These are phyloP conservation scores for Pseudocohnilembus persalinus DNA, from an alignment of 169 alveolate species.

Conservation along the genomic window DNA sequence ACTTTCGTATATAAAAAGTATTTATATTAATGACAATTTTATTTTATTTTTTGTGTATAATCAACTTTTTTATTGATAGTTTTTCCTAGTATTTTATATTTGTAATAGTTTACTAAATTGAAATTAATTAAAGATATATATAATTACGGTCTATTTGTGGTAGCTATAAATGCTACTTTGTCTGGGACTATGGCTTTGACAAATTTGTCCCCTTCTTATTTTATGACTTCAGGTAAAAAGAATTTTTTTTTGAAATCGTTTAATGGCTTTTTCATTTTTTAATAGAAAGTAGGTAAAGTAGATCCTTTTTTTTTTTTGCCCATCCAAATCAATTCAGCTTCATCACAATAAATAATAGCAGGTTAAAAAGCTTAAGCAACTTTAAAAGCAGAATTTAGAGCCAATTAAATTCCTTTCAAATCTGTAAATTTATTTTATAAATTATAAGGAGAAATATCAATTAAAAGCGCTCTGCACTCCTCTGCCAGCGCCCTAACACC, in stretches of 20 bases:
- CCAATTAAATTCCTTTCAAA: conserved; percentile 60
- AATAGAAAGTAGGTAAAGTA: conserved; percentile 52
- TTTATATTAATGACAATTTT: neutral
- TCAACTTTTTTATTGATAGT: too few relatives aligned
- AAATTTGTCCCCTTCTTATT: neutral
- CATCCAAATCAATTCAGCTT: conserved; percentile 82
- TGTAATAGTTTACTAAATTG: too few relatives aligned
- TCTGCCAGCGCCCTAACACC: conserved; percentile 79
- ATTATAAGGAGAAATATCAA: conserved; percentile 84
- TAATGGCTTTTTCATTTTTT: conserved; percentile 67
- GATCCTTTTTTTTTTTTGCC: conserved; percentile 66
- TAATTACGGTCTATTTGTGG: conserved; percentile 80
- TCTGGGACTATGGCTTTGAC: conserved; percentile 21
- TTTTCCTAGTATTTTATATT: too few relatives aligned
- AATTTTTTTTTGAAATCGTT: conserved; percentile 60
- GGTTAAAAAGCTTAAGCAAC: conserved; percentile 90
- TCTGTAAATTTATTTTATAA: conserved; percentile 74
- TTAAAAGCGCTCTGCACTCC: conserved; percentile 83
- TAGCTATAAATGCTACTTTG: conserved; percentile 86
- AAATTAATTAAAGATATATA: too few relatives aligned
- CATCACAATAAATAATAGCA: conserved; percentile 87
- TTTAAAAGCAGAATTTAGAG: conserved; percentile 73
- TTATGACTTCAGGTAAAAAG: conserved; percentile 54
- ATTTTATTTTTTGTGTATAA: too few relatives aligned
- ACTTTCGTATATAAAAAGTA: too few relatives aligned